Percentiles rank a stretch among this genome's conserved stretches.
Evolutionary conservation across 1,284 basidiomycete genomes (phyloP).

Genomic region (Microstroma glucosiphilum): DNA sequence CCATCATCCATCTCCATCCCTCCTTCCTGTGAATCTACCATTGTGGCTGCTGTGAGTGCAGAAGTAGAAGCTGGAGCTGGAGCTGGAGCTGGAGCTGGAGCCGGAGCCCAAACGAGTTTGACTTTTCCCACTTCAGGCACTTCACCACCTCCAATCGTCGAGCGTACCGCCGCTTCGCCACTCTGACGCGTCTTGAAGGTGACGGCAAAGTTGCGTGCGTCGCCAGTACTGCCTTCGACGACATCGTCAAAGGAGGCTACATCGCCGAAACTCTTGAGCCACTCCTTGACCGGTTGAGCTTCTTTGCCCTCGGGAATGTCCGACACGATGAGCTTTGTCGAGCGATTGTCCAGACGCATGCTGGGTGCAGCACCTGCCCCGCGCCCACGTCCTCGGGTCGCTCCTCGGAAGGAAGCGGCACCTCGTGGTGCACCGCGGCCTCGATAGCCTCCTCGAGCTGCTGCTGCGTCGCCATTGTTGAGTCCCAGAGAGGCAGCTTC

Average conservation of each 20-base stretch:
- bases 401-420: slow-evolving; percentile 62
- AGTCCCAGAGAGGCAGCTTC: slow-evolving; percentile 72
- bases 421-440: slow-evolving; percentile 63
- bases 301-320: slow-evolving; percentile 56
- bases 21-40: background rate
- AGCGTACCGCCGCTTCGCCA: background rate
- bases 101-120: slow-evolving; percentile 32
- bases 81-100: slow-evolving; percentile 6
- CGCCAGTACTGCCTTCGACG: background rate
- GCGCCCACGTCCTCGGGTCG: slow-evolving; percentile 53
- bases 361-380: slow-evolving; percentile 56
- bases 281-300: slow-evolving; percentile 63
- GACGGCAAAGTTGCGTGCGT: background rate
- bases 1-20: background rate
- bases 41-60: background rate
- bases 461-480: slow-evolving; percentile 29
- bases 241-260: slow-evolving; percentile 4
- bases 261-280: slow-evolving; percentile 65
- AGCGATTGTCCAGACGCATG: slow-evolving; percentile 85
- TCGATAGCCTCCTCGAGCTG: slow-evolving; percentile 48
- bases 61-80: background rate
- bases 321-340: slow-evolving; percentile 71
- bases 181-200: background rate
- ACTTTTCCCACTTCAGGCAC: slow-evolving; percentile 39
- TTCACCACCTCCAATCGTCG: slow-evolving; percentile 17